A percentile compares a stretch with the other conserved stretches of the same genome.
These are phyloP conservation scores for Coemansia sp. DNA, from an alignment of 192 early-diverging fungal species.

Conservation along the genomic window DNA sequence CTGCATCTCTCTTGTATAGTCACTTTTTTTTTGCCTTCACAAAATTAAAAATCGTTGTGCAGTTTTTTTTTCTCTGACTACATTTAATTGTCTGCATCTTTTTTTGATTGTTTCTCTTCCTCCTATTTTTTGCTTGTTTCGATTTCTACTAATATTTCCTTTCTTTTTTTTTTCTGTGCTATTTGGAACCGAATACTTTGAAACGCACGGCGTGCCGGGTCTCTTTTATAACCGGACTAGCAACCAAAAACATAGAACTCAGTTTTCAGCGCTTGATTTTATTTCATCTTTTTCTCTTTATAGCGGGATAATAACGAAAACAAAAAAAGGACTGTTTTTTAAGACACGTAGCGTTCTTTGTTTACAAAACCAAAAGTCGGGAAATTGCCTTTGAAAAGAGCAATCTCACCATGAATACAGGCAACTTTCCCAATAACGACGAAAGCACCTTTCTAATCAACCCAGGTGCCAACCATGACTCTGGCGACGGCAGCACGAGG, in stretches of 20 bases:
- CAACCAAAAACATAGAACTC: not conserved
- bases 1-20: not conserved
- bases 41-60: not conserved
- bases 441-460: conserved; percentile 45
- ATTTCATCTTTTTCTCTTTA: not conserved
- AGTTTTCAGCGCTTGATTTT: too few species aligned
- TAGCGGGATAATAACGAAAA: not conserved
- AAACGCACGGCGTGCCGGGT: not conserved
- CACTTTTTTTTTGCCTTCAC: not conserved
- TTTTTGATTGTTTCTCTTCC: not conserved
- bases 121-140: not conserved
- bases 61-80: not conserved
- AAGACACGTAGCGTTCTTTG: not conserved
- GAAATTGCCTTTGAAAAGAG: not conserved
- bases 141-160: not conserved
- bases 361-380: not conserved
- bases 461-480: conserved; percentile 4
- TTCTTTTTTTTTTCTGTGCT: not conserved
- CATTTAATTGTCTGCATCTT: not conserved
- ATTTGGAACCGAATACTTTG: not conserved
- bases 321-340: not conserved
- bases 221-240: not conserved
- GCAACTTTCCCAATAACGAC: conserved; percentile 12
- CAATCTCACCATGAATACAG: conserved; percentile 5
- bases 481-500: conserved; percentile 10